phyloP scores from a whole-genome alignment of 2,329 filamentous ascomycete species.

The Beauveria pseudobassiana region DNA sequence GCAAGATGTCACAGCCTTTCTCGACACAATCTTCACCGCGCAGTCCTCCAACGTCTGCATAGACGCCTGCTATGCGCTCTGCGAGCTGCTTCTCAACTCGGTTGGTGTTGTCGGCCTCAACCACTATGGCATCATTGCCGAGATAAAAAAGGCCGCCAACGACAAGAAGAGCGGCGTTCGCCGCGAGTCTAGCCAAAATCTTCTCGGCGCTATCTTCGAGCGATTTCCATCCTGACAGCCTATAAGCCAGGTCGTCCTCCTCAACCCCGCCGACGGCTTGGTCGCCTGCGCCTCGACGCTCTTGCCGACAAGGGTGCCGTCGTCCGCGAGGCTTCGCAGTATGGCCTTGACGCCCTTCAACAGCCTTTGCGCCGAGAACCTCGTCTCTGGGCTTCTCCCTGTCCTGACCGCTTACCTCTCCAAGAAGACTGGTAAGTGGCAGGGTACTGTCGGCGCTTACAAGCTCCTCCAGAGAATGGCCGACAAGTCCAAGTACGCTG shows the following conservation, averaged over 20 bases:
- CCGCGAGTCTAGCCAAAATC: conserved; percentile 89
- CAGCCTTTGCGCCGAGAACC: conserved; percentile 70
- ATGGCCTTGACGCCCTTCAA: conserved; percentile 84
- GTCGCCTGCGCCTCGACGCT: conserved; percentile 71
- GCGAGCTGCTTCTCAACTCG: conserved; percentile 48
- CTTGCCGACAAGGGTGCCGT: conserved; percentile 84
- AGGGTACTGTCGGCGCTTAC: conserved; percentile 83
- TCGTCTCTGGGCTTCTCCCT: conserved; percentile 76
- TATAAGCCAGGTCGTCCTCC: conserved; percentile 71
- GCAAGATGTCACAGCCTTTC: conserved; percentile 57
- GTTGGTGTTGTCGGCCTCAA: conserved; percentile 46
- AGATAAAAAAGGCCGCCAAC: conserved; percentile 64
- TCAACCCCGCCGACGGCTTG: conserved; percentile 72
- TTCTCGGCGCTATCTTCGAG: conserved; percentile 89
- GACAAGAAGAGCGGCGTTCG: conserved; percentile 89
- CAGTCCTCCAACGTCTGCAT: conserved; percentile 62
- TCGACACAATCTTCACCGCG: conserved; percentile 62
- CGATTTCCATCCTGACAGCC: conserved; percentile 72
- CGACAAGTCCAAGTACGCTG: conserved; percentile 81
- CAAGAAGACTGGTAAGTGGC: conserved; percentile 91
- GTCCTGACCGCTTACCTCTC: conserved; percentile 66
- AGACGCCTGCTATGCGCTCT: conserved; percentile 55
- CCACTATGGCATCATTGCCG: conserved; percentile 46
- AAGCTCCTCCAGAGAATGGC: conserved; percentile 87
- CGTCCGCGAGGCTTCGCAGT: conserved; percentile 86